These are phyloP conservation scores for Penicillium sp. DNA, from an alignment of 2,329 filamentous ascomycete species.

Conservation along the genomic window DNA sequence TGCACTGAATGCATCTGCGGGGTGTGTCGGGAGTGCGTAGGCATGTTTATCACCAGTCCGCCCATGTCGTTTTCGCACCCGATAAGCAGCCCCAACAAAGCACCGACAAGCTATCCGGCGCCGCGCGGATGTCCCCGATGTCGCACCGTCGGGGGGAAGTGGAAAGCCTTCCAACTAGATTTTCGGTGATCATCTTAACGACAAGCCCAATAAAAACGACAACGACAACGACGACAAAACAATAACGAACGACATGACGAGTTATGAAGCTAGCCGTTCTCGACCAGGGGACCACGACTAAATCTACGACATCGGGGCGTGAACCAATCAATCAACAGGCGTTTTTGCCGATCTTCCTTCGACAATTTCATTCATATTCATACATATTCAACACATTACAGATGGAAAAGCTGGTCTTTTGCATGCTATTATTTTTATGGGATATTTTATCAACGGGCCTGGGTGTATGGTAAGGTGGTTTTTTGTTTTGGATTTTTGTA, in stretches of 20 bases:
- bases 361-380: background rate
- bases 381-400: background rate
- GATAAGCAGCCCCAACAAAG: conserved; percentile 30
- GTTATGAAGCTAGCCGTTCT: background rate
- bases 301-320: background rate
- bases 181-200: conserved; percentile 28
- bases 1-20: conserved; percentile 97
- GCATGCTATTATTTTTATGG: background rate
- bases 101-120: conserved; percentile 35
- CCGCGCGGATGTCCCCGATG: conserved; percentile 44
- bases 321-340: too few species aligned
- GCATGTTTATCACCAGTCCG: conserved; percentile 42
- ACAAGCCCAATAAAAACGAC: background rate
- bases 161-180: conserved; percentile 48
- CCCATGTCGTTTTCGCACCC: conserved; percentile 35
- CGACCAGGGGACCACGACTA: background rate
- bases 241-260: conserved; percentile 8
- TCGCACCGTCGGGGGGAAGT: conserved; percentile 43
- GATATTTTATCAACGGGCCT: background rate
- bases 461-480: conserved; percentile 13
- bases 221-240: background rate
- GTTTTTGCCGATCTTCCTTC: background rate
- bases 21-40: conserved; percentile 80
- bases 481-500: background rate
- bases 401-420: conserved; percentile 8